Conservation (phyloP, 495 filamentous ascomycete genomes). For the Bacidia gigantensis region DNA sequence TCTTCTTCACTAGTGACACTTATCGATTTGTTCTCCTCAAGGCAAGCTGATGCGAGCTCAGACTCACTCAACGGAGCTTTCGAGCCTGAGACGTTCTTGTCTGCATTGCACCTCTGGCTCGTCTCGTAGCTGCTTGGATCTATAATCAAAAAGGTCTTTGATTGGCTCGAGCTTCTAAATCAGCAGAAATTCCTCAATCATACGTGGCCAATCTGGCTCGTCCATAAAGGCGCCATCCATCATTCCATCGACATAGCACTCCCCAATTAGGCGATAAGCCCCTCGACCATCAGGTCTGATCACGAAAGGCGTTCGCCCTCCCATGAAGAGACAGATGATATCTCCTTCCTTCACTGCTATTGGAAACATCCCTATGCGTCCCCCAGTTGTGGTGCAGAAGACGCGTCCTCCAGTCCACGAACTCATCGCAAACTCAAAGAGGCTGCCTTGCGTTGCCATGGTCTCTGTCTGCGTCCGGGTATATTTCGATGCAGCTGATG, state of each 20-base stretch:
- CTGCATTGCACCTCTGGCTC: no score
- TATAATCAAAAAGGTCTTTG: no score
- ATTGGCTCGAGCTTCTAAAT: no score
- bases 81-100: no score
- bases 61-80: no score
- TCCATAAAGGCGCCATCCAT: slow-evolving; percentile 7
- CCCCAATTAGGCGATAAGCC: slow-evolving; percentile 9
- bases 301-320: slow-evolving; percentile 6
- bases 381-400: slow-evolving; percentile 9
- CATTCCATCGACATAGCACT: slow-evolving; percentile 11
- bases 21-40: no score
- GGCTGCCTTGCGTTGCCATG: background rate
- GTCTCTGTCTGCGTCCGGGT: background rate
- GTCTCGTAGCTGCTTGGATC: no score
- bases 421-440: background rate
- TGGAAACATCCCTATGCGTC: slow-evolving; percentile 9
- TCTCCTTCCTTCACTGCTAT: slow-evolving; percentile 6
- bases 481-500: no score
- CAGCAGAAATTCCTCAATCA: background rate
- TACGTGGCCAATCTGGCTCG: background rate
- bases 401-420: background rate
- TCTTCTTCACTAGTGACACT: no score
- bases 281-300: background rate
- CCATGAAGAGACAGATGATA: slow-evolving; percentile 9
- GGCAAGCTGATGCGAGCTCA: no score